Evolutionary conservation across 1,284 basidiomycete species (phyloP).

Genomic region (Leccinum fuscescens): DNA sequence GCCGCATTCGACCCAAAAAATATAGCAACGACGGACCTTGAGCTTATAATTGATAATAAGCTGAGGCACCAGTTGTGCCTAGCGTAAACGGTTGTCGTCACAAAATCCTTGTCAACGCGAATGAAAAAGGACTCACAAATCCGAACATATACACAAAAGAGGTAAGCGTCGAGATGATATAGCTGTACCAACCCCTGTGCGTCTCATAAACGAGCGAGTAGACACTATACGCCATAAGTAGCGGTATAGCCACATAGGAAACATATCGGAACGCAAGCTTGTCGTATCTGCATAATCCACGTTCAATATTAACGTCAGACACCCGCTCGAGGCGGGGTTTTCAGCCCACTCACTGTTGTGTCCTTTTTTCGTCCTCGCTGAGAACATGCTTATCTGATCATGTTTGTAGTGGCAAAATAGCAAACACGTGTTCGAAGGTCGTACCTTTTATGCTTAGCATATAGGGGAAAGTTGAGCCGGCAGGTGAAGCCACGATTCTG

Average conservation of each 20-base stretch:
- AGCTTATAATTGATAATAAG: slow-evolving; percentile 96
- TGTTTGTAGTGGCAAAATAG: slow-evolving; percentile 9
- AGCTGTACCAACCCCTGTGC: slow-evolving; percentile 94
- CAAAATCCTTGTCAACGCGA: slow-evolving; percentile 5
- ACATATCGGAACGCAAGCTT: slow-evolving; percentile 89
- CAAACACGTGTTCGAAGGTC: slow-evolving; percentile 20
- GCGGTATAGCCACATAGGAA: slow-evolving; percentile 81
- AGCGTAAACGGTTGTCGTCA: slow-evolving; percentile 23
- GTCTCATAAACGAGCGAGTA: slow-evolving; percentile 90
- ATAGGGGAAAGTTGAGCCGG: slow-evolving; percentile 76
- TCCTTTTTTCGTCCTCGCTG: slow-evolving; percentile 93
- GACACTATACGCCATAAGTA: slow-evolving; percentile 81
- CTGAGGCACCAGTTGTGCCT: slow-evolving; percentile 90
- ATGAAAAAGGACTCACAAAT: slow-evolving; percentile 63
- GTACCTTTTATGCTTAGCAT: slow-evolving; percentile 77
- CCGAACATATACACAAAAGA: slow-evolving; percentile 96
- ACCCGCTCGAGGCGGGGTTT: slow-evolving; percentile 4
- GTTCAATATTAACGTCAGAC: slow-evolving; percentile 12
- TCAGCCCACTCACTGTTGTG: slow-evolving; percentile 76
- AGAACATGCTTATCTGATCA: slow-evolving; percentile 85
- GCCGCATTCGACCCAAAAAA: slow-evolving; percentile 8
- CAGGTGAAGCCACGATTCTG: slow-evolving; percentile 53
- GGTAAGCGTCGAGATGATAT: slow-evolving; percentile 84
- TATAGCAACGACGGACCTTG: slow-evolving; percentile 55
- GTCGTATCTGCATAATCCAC: slow-evolving; percentile 60